Evolutionary conservation across 768 basidiomycete genomes (phyloP).

Genomic region (Astraeus odoratus): DNA sequence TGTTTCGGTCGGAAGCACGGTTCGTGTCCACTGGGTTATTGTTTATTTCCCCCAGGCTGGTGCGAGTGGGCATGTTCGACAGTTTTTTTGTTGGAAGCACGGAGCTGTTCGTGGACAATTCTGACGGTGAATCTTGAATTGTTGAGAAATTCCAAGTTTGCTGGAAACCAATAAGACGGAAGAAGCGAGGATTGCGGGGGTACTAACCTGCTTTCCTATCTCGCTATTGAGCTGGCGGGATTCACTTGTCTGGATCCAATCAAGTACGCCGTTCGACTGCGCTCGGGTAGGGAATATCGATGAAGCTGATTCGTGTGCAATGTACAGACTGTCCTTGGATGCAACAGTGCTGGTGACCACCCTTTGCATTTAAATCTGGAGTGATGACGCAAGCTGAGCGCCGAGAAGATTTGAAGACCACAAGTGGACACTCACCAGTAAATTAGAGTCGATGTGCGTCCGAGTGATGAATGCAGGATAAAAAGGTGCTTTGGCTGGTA

Average conservation of each 20-base stretch:
- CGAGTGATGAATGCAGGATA: conserved; percentile 41
- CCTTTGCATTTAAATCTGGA: conserved; percentile 61
- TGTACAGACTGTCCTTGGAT: conserved; percentile 27
- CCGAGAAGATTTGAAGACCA: conserved; percentile 9
- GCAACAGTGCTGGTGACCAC: conserved; percentile 54
- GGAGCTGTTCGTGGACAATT: conserved; percentile 27
- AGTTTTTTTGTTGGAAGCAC: conserved; percentile 34
- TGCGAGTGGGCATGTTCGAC: conserved; percentile 42
- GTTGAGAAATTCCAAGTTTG: conserved; percentile 44
- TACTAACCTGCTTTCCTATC: conserved; percentile 40
- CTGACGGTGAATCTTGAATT: conserved; percentile 33
- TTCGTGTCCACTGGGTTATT: conserved; percentile 16
- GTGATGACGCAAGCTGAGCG: conserved; percentile 20
- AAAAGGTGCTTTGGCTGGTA: conserved; percentile 37
- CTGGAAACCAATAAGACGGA: conserved; percentile 14
- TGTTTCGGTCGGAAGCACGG: conserved; percentile 33
- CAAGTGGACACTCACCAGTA: conserved; percentile 33
- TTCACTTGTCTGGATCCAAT: conserved; percentile 47
- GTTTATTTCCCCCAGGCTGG: conserved; percentile 22
- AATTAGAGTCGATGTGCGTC: conserved; percentile 37
- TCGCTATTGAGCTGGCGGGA: conserved; percentile 26
- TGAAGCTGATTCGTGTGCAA: conserved; percentile 31
- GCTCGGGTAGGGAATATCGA: conserved; percentile 25
- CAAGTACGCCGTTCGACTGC: conserved; percentile 29
- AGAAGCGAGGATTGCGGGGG: conserved; percentile 21